A percentile compares a stretch with the other conserved stretches of the same genome.
These are phyloP conservation scores for Rhodomyrtus tomentosa DNA, from an alignment of 345 rosid genomes.

Conservation along the genomic window DNA sequence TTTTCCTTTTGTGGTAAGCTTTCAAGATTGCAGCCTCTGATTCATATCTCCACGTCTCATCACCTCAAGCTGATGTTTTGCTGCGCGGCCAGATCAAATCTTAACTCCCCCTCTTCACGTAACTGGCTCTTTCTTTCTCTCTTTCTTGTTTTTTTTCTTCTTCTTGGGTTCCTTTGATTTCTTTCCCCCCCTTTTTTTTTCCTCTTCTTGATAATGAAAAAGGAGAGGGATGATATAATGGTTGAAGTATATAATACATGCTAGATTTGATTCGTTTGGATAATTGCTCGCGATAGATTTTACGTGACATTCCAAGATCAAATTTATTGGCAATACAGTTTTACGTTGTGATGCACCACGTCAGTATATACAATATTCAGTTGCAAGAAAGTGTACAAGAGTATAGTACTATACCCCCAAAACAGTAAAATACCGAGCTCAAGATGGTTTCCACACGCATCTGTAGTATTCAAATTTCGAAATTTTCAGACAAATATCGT, in stretches of 20 bases:
- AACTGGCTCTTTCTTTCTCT: background rate
- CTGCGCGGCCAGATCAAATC: slow-evolving; percentile 1
- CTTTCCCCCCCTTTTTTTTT: background rate
- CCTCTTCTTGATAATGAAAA: background rate
- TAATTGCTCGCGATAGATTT: background rate
- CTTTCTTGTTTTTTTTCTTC: background rate
- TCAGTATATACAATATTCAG: background rate
- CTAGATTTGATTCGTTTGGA: background rate
- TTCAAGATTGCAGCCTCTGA: background rate
- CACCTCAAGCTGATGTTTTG: background rate
- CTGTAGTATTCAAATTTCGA: background rate
- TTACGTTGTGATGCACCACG: background rate
- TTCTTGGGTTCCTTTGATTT: background rate
- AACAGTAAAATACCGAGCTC: no score
- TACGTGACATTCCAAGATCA: no score
- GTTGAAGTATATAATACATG: background rate
- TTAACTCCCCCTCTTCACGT: background rate
- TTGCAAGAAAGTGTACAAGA: background rate
- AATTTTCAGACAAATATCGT: background rate
- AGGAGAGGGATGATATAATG: background rate
- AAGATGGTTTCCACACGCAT: background rate
- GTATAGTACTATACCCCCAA: background rate
- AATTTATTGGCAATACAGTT: background rate
- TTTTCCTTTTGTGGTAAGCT: background rate
- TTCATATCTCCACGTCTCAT: background rate